Percentiles rank a stretch among this genome's conserved stretches.
phyloP scores from a whole-genome alignment of 2,329 filamentous ascomycete species.

The Talaromyces islandicus region DNA sequence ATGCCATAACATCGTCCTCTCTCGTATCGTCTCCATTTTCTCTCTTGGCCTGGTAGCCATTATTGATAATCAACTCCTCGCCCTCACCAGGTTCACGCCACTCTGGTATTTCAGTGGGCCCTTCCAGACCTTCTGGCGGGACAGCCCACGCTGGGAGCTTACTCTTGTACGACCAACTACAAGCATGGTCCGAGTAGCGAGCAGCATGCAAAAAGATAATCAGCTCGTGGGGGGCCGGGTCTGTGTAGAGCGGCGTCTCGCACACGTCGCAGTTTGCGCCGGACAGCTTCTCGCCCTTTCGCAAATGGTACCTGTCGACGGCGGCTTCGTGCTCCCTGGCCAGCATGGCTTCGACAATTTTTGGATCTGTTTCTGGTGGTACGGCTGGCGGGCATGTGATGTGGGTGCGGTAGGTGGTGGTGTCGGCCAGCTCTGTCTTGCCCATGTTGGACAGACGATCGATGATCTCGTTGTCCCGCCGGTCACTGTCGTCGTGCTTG shows the following conservation, averaged over 20 bases:
- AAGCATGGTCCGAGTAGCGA: conserved; percentile 77
- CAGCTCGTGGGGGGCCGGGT: conserved; percentile 83
- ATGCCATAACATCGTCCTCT: conserved; percentile 18
- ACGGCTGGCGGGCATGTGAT: conserved; percentile 33
- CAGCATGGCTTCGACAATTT: conserved; percentile 35
- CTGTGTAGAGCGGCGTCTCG: conserved; percentile 83
- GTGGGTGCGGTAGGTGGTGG: conserved; percentile 71
- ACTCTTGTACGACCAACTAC: conserved; percentile 82
- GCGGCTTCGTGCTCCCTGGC: conserved; percentile 63
- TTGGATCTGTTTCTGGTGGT: conserved; percentile 30
- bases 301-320: conserved; percentile 82
- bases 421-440: conserved; percentile 85
- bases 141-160: conserved; percentile 80
- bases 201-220: conserved; percentile 91
- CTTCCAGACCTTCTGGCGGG: conserved; percentile 66
- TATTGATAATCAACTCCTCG: conserved; percentile 35
- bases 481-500: conserved; percentile 57
- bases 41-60: conserved; percentile 24
- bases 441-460: conserved; percentile 81
- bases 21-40: conserved; percentile 14
- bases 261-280: conserved; percentile 76
- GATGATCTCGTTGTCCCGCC: conserved; percentile 86
- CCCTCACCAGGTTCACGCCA: conserved; percentile 34
- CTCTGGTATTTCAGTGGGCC: conserved; percentile 60
- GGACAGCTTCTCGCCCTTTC: conserved; percentile 88